These are phyloP conservation scores for Xylaria sp. DNA, from an alignment of 2,329 filamentous ascomycete species.

Conservation along the genomic window DNA sequence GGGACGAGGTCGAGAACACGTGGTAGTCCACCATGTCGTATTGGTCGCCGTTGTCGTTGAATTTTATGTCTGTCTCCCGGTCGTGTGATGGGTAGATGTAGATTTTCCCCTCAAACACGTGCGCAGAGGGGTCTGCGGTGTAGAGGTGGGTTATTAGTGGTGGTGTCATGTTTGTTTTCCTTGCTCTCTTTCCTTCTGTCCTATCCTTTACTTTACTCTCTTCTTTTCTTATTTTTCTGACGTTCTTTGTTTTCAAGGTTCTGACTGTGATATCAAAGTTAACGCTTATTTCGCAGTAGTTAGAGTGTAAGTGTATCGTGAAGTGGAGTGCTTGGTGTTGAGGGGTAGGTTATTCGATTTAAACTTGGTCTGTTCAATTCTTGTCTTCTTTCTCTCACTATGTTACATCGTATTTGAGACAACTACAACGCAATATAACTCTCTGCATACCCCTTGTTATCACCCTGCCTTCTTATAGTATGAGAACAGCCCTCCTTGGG, in stretches of 20 bases:
- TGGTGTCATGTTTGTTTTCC: slow-evolving; percentile 55
- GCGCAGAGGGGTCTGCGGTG: slow-evolving; percentile 82
- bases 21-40: slow-evolving; percentile 89
- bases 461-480: slow-evolving; percentile 16
- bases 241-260: neutral
- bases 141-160: slow-evolving; percentile 80
- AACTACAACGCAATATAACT: neutral
- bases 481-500: neutral
- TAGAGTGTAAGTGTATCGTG: slow-evolving; percentile 35
- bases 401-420: slow-evolving; percentile 5
- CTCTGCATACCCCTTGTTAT: neutral
- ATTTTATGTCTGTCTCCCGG: slow-evolving; percentile 75
- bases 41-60: slow-evolving; percentile 87
- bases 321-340: slow-evolving; percentile 44
- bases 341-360: slow-evolving; percentile 31
- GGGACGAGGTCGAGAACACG: slow-evolving; percentile 69
- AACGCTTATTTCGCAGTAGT: neutral
- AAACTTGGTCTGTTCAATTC: neutral
- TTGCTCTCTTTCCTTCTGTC: neutral
- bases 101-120: slow-evolving; percentile 78
- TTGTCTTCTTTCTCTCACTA: neutral
- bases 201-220: slow-evolving; percentile 9
- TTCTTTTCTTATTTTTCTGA: slow-evolving; percentile 1
- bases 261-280: neutral
- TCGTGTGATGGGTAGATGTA: slow-evolving; percentile 88